A percentile compares a stretch with the other conserved stretches of the same genome.
These are phyloP conservation scores for Bolboschoenus planiculmis DNA, from an alignment of 176 grass and related monocot species.

Conservation along the genomic window DNA sequence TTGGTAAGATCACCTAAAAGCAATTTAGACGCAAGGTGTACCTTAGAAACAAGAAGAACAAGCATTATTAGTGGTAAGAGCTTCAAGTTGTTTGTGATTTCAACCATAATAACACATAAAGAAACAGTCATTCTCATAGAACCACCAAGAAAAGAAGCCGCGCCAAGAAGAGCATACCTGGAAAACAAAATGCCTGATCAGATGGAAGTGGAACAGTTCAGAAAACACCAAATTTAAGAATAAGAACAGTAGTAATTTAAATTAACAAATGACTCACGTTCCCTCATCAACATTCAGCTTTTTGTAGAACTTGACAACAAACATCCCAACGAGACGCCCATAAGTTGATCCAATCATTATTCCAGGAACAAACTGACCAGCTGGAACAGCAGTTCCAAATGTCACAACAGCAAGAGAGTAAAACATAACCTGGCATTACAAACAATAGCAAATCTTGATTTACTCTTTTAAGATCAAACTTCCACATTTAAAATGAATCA, in stretches of 20 bases:
- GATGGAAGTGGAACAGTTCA: not conserved
- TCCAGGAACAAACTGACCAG: constrained; percentile 97
- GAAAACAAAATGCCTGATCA: not conserved
- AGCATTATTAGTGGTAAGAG: constrained; percentile 97
- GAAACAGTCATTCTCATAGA: constrained; percentile 99
- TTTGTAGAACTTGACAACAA: constrained; percentile 90
- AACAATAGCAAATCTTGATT: not conserved
- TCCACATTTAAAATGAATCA: not conserved
- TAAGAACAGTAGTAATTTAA: not conserved
- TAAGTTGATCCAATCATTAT: constrained; percentile 99
- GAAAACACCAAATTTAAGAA: constrained; percentile 8
- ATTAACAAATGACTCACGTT: constrained; percentile 64
- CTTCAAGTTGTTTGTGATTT: constrained; percentile 98
- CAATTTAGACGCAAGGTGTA: constrained; percentile 22
- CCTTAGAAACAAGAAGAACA: constrained; percentile 97
- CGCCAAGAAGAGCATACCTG: constrained; percentile 97
- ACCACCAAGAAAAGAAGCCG: constrained; percentile 97
- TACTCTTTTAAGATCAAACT: constrained; percentile 1
- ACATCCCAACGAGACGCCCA: constrained; percentile 97
- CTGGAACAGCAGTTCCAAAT: constrained; percentile 97
- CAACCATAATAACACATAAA: constrained; percentile 99
- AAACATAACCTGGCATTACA: constrained; percentile 81
- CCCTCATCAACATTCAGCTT: constrained; percentile 92
- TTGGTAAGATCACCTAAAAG: constrained; percentile 26
- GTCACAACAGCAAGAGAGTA: constrained; percentile 89